Evolutionary conservation across 352 stramenopile genomes (phyloP).

Genomic region (Pythium rishiriense): DNA sequence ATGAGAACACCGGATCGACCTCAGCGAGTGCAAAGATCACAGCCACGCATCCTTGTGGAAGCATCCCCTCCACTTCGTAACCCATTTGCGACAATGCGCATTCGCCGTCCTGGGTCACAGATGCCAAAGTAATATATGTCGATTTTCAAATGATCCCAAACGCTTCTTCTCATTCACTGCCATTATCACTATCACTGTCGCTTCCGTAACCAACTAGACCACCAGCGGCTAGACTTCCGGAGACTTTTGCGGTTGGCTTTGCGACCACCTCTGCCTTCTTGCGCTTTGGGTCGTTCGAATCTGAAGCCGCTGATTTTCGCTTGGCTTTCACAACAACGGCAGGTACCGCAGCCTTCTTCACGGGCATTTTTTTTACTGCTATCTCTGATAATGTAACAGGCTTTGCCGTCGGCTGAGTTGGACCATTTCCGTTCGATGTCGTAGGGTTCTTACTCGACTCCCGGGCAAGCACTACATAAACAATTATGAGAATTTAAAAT

Average conservation of each 20-base stretch:
- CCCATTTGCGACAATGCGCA: constrained; percentile 30
- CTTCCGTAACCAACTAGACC: constrained; percentile 72
- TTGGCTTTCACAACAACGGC: constrained; percentile 62
- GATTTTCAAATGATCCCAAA: not conserved
- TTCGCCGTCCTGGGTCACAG: constrained; percentile 23
- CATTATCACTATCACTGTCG: constrained; percentile 40
- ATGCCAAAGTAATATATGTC: constrained; percentile 28
- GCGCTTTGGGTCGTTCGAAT: constrained; percentile 28
- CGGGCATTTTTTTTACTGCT: constrained; percentile 26
- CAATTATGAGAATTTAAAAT: not conserved
- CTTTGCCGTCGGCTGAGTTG: constrained; percentile 2
- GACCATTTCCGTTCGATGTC: not conserved
- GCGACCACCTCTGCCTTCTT: constrained; percentile 12
- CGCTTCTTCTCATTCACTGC: constrained; percentile 5
- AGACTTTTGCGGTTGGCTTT: constrained; percentile 10
- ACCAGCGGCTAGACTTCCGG: constrained; percentile 27
- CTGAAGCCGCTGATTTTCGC: constrained; percentile 32
- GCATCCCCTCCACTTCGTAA: constrained; percentile 75
- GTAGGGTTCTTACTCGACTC: constrained; percentile 36
- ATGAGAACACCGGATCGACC: constrained; percentile 82
- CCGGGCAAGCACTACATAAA: constrained; percentile 50
- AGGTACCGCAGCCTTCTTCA: constrained; percentile 29
- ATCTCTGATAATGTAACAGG: constrained; percentile 1
- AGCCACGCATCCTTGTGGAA: constrained; percentile 60
- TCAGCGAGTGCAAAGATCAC: constrained; percentile 43